phyloP scores from a whole-genome alignment of 1,284 basidiomycete species.

The Trichosporon sp. region DNA sequence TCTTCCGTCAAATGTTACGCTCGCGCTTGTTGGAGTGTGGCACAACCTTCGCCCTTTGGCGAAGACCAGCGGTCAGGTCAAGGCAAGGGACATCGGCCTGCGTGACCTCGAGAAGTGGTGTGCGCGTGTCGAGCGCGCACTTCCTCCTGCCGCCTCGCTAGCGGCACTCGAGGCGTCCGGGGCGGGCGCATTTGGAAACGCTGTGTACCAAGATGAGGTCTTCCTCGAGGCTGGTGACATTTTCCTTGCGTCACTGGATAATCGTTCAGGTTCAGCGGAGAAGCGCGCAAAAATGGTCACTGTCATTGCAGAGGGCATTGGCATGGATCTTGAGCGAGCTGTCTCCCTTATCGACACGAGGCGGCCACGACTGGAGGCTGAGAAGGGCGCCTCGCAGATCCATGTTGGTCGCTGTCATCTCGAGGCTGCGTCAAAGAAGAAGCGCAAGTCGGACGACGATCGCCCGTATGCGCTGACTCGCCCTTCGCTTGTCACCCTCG shows the following conservation, averaged over 20 bases:
- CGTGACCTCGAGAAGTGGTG: conserved; percentile 88
- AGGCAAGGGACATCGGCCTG: conserved; percentile 58
- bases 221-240: conserved; percentile 86
- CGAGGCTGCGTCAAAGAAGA: conserved; percentile 12
- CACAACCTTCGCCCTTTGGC: conserved; percentile 37
- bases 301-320: conserved; percentile 61
- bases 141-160: conserved; percentile 49
- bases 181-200: conserved; percentile 61
- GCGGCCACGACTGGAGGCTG: conserved; percentile 62
- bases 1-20: conserved; percentile 52
- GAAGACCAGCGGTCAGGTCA: conserved; percentile 43
- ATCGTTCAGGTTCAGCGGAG: conserved; percentile 49
- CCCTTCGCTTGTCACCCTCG: conserved; percentile 73
- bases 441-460: conserved; percentile 18
- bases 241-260: conserved; percentile 70
- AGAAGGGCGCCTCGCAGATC: conserved; percentile 53
- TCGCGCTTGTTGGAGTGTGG: conserved; percentile 40
- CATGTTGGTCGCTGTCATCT: conserved; percentile 37
- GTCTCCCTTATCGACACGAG: conserved; percentile 58
- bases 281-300: conserved; percentile 34
- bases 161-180: conserved; percentile 37
- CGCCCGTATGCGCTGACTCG: conserved; percentile 83
- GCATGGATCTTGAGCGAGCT: conserved; percentile 59
- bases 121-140: conserved; percentile 60
- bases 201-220: conserved; percentile 77